phyloP scores from a whole-genome alignment of 768 basidiomycete genomes.

The Lactarius pseudohatsudake region DNA sequence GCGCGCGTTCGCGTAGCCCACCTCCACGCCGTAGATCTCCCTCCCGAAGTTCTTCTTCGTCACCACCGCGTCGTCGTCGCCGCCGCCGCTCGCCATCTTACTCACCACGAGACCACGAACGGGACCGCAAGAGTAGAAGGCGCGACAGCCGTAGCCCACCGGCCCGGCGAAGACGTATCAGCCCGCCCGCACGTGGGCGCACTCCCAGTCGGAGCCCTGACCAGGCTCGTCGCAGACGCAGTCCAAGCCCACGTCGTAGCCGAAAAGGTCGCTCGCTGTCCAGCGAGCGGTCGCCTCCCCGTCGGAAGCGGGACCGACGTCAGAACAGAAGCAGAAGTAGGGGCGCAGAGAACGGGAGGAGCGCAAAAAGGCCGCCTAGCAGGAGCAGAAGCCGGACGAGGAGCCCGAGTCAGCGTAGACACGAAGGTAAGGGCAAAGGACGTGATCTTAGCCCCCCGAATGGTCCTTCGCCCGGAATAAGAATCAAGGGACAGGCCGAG shows the following conservation, averaged over 20 bases:
- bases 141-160: slow-evolving; percentile 58
- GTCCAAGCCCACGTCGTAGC: slow-evolving; percentile 40
- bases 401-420: slow-evolving; percentile 16
- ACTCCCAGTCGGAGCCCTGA: slow-evolving; percentile 40
- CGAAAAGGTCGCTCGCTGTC: slow-evolving; percentile 35
- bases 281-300: slow-evolving; percentile 37
- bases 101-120: slow-evolving; percentile 44
- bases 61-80: slow-evolving; percentile 34
- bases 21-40: slow-evolving; percentile 31
- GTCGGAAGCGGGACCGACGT: slow-evolving; percentile 21
- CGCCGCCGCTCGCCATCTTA: slow-evolving; percentile 49
- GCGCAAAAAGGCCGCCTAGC: slow-evolving; percentile 11
- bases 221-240: slow-evolving; percentile 44
- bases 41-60: slow-evolving; percentile 28
- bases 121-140: slow-evolving; percentile 30
- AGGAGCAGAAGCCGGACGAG: slow-evolving; percentile 23
- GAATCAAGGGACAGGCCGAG: slow-evolving; percentile 74
- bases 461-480: slow-evolving; percentile 51
- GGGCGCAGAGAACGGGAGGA: slow-evolving; percentile 20
- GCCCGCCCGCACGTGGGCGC: slow-evolving; percentile 30
- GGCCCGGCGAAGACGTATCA: slow-evolving; percentile 36
- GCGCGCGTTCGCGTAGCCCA: slow-evolving; percentile 23
- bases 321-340: slow-evolving; percentile 20
- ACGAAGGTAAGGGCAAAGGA: slow-evolving; percentile 23
- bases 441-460: slow-evolving; percentile 34